Evolutionary conservation across 176 grass and related monocot genomes (phyloP), one percentile per base, ranked within the genome.

Genomic region (Alloteropsis semialata): DNA sequence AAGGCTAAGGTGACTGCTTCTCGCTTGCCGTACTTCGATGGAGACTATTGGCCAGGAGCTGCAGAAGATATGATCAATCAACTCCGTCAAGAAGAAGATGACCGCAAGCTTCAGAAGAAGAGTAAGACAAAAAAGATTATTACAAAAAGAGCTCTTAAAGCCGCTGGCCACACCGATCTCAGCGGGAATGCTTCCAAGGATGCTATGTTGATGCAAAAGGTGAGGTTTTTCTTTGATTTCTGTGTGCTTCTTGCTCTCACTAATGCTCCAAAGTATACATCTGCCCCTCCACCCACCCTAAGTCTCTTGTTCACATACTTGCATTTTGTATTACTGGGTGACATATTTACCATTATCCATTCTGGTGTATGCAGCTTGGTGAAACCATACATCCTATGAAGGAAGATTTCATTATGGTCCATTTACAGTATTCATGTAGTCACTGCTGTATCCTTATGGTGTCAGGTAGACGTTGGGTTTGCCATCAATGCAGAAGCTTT

Each of bases 381-480:
- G 93, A 99, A 87, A 99, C 97, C 18, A 99, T 99, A 76, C 84
- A 80, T 81, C 93, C 97, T 43, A 99, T 99, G 97, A 99, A 90
- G 86, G 97, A 99, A 90, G 97, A 99, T 84, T 99, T 99, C 82
- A 96, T 99, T 69, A 99, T 99, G 97, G 97, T 99, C 43, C 89
- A 99, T 90, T 85, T 99, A 53, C 93, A 99, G 75, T 89, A 99
- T 90, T 67, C 91, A 53, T 99, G 97, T 75, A 85, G 86, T 43
- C 89, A 99, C 49, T 99, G 97, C 58, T 96, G 97, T 86, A 81
- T 81, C 24, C 93, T 96, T 72, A 94, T 99, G 97, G 94, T 81
- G 11, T 90, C 91, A 77, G 97, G 97, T 68, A 99, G 79, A 75
- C 93, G 93, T 17, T 98, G 93, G 96, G 89, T 93, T 50, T 98